Evolutionary conservation across 1,284 basidiomycete genomes (phyloP).

Genomic region (Stereum hirsutum): DNA sequence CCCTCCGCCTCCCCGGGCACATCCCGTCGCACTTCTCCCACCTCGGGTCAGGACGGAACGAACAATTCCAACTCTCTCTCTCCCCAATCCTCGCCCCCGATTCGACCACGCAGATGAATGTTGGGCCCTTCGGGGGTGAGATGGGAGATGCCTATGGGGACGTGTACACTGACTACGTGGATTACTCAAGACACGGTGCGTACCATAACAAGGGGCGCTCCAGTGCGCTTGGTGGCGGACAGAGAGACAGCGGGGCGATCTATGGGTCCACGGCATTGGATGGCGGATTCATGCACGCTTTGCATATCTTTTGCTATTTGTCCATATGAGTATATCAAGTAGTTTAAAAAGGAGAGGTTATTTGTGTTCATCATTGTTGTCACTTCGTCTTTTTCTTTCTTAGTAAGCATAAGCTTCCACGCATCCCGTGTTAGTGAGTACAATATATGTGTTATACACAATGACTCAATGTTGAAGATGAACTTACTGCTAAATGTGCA

Average conservation of each 20-base stretch:
- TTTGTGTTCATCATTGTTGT: background rate
- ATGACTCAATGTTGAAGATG: no score
- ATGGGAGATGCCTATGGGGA: conserved; percentile 29
- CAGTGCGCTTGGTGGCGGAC: conserved; percentile 48
- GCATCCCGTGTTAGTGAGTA: no score
- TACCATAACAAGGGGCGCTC: no score
- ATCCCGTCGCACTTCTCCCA: conserved; percentile 63
- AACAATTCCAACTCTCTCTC: no score
- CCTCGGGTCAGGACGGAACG: no score
- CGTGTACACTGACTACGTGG: no score
- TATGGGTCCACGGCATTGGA: conserved; percentile 8
- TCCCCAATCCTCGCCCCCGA: conserved; percentile 55
- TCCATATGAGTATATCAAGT: no score
- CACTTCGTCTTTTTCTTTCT: background rate
- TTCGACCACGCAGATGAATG: conserved; percentile 38
- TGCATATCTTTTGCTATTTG: conserved; percentile 1
- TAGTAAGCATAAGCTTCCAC: no score
- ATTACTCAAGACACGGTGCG: no score
- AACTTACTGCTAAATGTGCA: no score
- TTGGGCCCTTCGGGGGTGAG: conserved; percentile 32
- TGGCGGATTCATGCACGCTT: conserved; percentile 22
- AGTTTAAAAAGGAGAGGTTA: no score
- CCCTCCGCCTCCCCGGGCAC: conserved; percentile 65
- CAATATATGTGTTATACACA: no score
- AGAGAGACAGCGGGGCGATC: conserved; percentile 29